Evolutionary conservation across 2,329 filamentous ascomycete species (phyloP), one percentile per base, ranked within the genome.

Genomic region (Lachnellula cervina): DNA sequence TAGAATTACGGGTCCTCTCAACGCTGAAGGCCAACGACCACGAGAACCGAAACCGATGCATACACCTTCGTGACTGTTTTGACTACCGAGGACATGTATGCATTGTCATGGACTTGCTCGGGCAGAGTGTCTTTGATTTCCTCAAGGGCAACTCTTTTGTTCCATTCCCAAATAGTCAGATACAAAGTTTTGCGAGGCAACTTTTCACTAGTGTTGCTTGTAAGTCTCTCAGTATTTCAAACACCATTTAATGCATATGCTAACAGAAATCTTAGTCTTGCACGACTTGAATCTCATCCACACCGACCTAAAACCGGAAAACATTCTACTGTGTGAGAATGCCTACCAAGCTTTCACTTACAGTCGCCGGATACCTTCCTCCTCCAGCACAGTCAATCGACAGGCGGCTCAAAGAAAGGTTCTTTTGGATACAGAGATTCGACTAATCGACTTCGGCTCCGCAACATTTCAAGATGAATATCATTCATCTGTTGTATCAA

Each of bases 261-360:
- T 68, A 61, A 72, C 72, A 54, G 70, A 58, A 21, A 45, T 14
- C 28, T 59, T 1, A 96, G 90, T 97, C 72, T 79, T 99, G 21
- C 94, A 99, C 70, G 94, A 99, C 73, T 81, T 99, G 17, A 96
- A 97, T 71, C 82, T 99, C 62, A 97, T 99, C 59, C 94, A 99
- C 71, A 99, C 94, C 9, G 84, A 88, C 68, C 71, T 88, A 48
- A 88, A 88, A 68, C 84, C 84, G 0, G 84, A 88, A 66, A 88
- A 88, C 63, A 88, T 88, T 59, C 76, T 88, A 28, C 76, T 88
- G 11, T 84, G 82, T 60, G 78, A 86, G 59, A 83, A 79, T 63
- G 73, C 77, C 3, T 88, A 87, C 61, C 84, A 88, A 67, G 86
- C 83, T 1, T 88, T 88, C 64, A 87, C 84, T 2, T 88, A 88